These are phyloP conservation scores for Diaporthe longicolla DNA, from an alignment of 2,329 filamentous ascomycete genomes.

Conservation along the genomic window DNA sequence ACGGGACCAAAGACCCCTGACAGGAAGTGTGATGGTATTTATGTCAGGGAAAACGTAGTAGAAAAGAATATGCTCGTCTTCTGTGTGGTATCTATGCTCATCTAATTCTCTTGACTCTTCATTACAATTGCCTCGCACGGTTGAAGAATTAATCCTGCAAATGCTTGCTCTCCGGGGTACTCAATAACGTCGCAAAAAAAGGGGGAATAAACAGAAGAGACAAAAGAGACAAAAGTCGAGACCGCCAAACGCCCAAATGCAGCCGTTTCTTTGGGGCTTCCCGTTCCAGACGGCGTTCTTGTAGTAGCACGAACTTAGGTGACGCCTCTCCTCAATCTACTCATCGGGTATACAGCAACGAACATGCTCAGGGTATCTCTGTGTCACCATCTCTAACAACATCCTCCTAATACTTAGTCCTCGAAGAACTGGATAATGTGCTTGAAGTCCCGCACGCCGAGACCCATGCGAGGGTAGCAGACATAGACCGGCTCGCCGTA, in stretches of 20 bases:
- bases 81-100: slow-evolving; percentile 30
- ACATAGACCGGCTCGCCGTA: slow-evolving; percentile 89
- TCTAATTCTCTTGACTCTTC: slow-evolving; percentile 6
- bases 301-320: background rate
- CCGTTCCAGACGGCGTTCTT: slow-evolving; percentile 29
- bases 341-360: slow-evolving; percentile 10
- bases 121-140: slow-evolving; percentile 27
- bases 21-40: background rate
- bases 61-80: background rate
- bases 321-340: background rate
- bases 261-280: background rate
- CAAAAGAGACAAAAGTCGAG: background rate
- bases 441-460: slow-evolving; percentile 84
- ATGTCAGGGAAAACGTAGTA: background rate
- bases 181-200: background rate
- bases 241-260: slow-evolving; percentile 13
- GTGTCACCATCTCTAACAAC: background rate
- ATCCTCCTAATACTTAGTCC: slow-evolving; percentile 56
- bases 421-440: slow-evolving; percentile 94
- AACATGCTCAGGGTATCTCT: background rate
- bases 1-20: background rate
- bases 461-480: slow-evolving; percentile 87
- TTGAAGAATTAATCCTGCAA: background rate
- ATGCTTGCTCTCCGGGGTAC: slow-evolving; percentile 12
- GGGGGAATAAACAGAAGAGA: background rate